phyloP scores from a whole-genome alignment of 2,329 filamentous ascomycete species.

The Diaporthe vaccinii region DNA sequence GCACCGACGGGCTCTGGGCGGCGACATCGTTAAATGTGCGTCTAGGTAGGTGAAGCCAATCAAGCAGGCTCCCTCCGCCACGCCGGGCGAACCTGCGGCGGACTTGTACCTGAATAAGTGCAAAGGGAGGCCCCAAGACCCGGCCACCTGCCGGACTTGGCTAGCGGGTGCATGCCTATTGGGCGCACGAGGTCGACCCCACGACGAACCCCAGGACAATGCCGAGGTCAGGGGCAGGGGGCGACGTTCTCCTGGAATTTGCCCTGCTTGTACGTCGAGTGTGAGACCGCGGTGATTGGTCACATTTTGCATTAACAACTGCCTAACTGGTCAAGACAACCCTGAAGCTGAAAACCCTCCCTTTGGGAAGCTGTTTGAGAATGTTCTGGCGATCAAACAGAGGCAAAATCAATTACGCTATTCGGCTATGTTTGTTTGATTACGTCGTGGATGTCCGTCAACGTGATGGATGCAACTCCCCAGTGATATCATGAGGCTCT shows the following conservation, averaged over 20 bases:
- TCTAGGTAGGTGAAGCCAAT: not conserved
- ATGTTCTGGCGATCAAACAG: not conserved
- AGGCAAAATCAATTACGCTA: not conserved
- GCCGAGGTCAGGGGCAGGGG: slow-evolving; percentile 2
- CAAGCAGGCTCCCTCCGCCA: not conserved
- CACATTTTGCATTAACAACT: not conserved
- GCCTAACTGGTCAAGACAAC: not conserved
- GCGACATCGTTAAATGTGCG: not conserved
- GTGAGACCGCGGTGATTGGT: not conserved
- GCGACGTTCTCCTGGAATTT: not conserved
- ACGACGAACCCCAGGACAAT: slow-evolving; percentile 14
- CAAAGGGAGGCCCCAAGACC: slow-evolving; percentile 8
- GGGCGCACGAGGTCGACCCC: not conserved
- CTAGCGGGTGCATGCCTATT: slow-evolving; percentile 11
- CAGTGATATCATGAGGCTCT: not conserved
- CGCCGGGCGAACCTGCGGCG: slow-evolving; percentile 25
- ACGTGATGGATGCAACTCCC: not conserved
- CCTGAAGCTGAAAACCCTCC: not conserved
- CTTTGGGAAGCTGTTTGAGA: not conserved
- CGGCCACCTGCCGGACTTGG: slow-evolving; percentile 19
- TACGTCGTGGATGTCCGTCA: not conserved
- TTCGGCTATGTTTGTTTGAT: no score
- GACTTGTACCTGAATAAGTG: slow-evolving; percentile 20
- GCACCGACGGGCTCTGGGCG: slow-evolving; percentile 23
- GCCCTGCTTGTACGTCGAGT: not conserved